Base-by-base conservation (phyloP, 2,329 filamentous ascomycete species). In the Penicillium hordei region DNA sequence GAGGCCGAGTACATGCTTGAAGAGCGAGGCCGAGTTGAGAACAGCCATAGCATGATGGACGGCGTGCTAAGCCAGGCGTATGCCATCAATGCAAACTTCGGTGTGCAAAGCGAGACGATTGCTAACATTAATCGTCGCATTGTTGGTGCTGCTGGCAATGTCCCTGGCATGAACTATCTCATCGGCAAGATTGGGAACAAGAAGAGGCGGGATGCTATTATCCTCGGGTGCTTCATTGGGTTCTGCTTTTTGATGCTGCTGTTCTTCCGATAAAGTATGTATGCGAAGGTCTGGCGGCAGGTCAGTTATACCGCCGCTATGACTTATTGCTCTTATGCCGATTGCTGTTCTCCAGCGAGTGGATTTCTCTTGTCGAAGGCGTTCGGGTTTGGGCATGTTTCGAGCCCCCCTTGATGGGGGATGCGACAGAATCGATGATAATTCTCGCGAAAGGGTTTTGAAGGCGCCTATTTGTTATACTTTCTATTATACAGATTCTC, bases 1-100 rank as follows among this genome's bases (percentile, higher is more conserved):
- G 94, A 97, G 78, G 91, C 91, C 46, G 93, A 99, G 60, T 99
- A 97, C 80, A 97, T 99, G 93, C 83, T 99, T 29, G 89, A 90
- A 68, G 94, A 99, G 82, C 85, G 94, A 51, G 80, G 82, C 61
- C 85, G 90, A 63, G 86, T 99, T 70, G 94, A 99, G 72, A 89
- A 91, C 72, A 95, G 90, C 70, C 89, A 97, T 76, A 89, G 86
- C 66, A 87, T 96, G 81, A 89, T 91, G 48, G 94, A 99, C 74
- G 89, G 86, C 61, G 92, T 99, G 34, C 82, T 99, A 59, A 93
- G 89, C 72, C 94, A 97, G 79, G 94, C 94, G 8, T 99, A 99
- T 77, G 93, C 93, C 12, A 91, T 97, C 52, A 95, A 96, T 72
- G 92, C 97, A 78, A 93, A 83, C 74, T 97, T 99, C 73, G 82